These are phyloP conservation scores for Neonothopanus nambi DNA, from an alignment of 1,284 basidiomycete genomes.

Conservation along the genomic window DNA sequence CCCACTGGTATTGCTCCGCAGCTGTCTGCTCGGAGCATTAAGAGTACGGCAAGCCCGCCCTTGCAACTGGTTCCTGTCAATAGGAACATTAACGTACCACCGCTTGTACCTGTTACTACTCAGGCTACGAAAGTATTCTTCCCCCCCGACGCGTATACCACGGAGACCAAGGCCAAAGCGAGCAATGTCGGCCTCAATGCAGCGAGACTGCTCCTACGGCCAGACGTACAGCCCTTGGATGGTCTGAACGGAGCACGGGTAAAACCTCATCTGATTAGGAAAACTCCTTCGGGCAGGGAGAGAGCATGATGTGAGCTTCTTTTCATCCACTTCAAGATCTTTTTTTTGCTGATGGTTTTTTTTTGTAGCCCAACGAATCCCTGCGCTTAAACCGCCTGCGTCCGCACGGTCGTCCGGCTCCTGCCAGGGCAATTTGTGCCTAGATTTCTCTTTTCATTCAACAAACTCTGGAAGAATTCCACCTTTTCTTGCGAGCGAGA, in stretches of 20 bases:
- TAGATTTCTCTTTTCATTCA: background rate
- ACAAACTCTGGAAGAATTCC: background rate
- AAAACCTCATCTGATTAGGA: conserved; percentile 51
- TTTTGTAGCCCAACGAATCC: conserved; percentile 53
- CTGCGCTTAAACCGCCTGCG: conserved; percentile 69
- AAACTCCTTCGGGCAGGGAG: conserved; percentile 43
- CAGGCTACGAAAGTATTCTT: conserved; percentile 44
- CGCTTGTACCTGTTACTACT: conserved; percentile 33
- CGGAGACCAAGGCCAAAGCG: conserved; percentile 3
- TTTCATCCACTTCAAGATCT: background rate
- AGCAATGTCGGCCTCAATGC: conserved; percentile 35
- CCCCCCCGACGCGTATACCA: conserved; percentile 31
- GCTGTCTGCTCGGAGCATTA: conserved; percentile 28
- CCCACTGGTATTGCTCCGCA: conserved; percentile 17
- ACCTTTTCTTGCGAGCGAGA: conserved; percentile 2
- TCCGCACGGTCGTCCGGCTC: conserved; percentile 55
- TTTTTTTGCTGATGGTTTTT: conserved; percentile 7
- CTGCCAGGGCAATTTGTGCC: conserved; percentile 30
- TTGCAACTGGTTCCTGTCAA: conserved; percentile 32
- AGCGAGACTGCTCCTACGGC: conserved; percentile 49
- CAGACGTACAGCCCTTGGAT: conserved; percentile 57
- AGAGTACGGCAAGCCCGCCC: conserved; percentile 20
- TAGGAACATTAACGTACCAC: conserved; percentile 34
- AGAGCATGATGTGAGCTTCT: conserved; percentile 54
- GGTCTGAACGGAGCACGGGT: conserved; percentile 56